Evolutionary conservation across 2,329 filamentous ascomycete genomes (phyloP), one percentile per base, ranked within the genome.

Genomic region (Knoxdaviesia proteae): DNA sequence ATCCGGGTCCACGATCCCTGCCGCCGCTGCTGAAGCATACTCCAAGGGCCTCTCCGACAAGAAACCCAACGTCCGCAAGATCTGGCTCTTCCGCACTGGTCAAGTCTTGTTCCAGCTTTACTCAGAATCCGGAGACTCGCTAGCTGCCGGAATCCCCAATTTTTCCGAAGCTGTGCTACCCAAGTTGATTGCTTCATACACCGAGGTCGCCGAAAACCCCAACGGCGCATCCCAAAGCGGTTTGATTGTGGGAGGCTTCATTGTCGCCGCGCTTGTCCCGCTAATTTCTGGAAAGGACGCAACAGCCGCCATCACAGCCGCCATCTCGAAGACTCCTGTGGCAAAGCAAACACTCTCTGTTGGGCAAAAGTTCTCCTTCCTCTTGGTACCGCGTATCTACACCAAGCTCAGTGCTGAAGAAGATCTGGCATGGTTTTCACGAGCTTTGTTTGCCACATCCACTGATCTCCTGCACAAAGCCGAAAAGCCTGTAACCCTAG

Each of bases 11-110:
- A 67, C 76, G 34, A 54, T 86, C 10, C 74, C 80, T 7, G 80
- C 80, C 50, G 56, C 74, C 5, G 68, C 80, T 2, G 57, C 76
- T 1, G 84, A 88, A 52, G 67, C 74, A 1, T 78, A 92, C 50
- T 61, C 70, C 32, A 96, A 94, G 59, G 90, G 88, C 1, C 66
- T 92, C 38, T 67, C 69, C 6, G 90, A 98, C 49, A 98, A 96
- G 60, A 84, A 86, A 51, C 63, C 81, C 2, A 68, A 77, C 5
- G 73, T 82, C 42, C 77, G 83, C 32, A 83, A 79, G 47, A 61
- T 84, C 29, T 98, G 90, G 90, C 69, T 84, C 42, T 63, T 90
- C 35, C 75, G 76, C 36, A 63, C 79, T 34, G 84, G 81, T 36
- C 73, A 83, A 33, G 61, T 87, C 2, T 61, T 94, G 39, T 33